A percentile compares a stretch with the other conserved stretches of the same genome.
phyloP scores from a whole-genome alignment of 192 early-diverging fungal species.

The Borealophlyctis nickersoniae region DNA sequence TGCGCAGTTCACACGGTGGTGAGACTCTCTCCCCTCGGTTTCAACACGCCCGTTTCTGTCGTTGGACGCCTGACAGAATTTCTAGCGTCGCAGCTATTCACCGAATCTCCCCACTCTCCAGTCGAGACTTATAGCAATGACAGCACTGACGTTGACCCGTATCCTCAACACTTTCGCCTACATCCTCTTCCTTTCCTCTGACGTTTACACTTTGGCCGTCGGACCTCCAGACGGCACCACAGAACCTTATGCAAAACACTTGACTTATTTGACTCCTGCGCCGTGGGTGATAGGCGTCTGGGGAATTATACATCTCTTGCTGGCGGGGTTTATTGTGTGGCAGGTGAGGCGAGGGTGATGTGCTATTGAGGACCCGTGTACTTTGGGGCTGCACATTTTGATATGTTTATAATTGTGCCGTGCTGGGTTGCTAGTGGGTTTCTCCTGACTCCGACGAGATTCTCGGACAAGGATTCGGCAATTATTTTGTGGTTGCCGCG shows the following conservation, averaged over 20 bases:
- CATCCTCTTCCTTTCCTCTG: not conserved
- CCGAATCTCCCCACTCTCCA: not conserved
- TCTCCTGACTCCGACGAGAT: constrained; percentile 53
- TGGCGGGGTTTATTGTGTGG: constrained; percentile 59
- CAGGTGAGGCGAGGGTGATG: constrained; percentile 22
- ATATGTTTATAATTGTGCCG: too few species aligned
- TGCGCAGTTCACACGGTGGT: too few species aligned
- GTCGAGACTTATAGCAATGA: constrained; percentile 15
- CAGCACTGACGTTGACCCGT: constrained; percentile 17
- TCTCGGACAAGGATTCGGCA: constrained; percentile 55
- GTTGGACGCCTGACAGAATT: too few species aligned
- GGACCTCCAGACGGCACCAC: not conserved
- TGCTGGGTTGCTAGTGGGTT: too few species aligned
- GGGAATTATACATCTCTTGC: constrained; percentile 56
- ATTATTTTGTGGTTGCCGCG: constrained; percentile 61
- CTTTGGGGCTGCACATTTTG: too few species aligned
- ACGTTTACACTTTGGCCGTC: not conserved
- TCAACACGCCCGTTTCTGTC: too few species aligned
- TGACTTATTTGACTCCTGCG: constrained; percentile 48
- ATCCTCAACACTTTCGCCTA: constrained; percentile 24
- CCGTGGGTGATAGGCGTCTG: constrained; percentile 54
- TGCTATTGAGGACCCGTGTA: not conserved
- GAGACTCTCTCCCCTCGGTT: too few species aligned
- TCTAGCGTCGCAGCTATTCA: too few species aligned
- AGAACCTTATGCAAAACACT: not conserved